Evolutionary conservation across 805 yeast species (phyloP).

Genomic region (Wickerhamiella allomyrinae): DNA sequence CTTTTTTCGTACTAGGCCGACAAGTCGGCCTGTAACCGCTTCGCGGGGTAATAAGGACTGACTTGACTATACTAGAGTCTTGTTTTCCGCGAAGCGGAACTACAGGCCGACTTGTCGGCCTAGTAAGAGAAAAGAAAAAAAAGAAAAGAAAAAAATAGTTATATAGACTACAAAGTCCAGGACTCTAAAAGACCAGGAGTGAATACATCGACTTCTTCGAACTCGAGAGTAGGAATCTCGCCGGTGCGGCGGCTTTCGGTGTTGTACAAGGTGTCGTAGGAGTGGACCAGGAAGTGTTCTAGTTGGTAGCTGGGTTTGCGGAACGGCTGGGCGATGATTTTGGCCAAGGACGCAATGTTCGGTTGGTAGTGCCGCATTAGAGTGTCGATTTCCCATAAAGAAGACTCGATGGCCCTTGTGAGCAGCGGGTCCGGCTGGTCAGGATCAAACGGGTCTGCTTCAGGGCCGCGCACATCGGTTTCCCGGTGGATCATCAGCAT

Average conservation of each 20-base stretch:
- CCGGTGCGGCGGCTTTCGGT: slow-evolving; percentile 32
- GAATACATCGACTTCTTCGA: slow-evolving; percentile 18
- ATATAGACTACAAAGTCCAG: no score
- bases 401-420: slow-evolving; percentile 69
- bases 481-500: slow-evolving; percentile 66
- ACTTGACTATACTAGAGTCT: no score
- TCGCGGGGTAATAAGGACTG: no score
- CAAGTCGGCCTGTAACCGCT: no score
- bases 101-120: no score
- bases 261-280: slow-evolving; percentile 50
- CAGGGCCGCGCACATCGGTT: slow-evolving; percentile 14
- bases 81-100: no score
- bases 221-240: slow-evolving; percentile 54
- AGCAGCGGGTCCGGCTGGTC: slow-evolving; percentile 58
- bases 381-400: slow-evolving; percentile 84
- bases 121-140: no score
- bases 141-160: no score
- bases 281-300: slow-evolving; percentile 93
- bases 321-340: slow-evolving; percentile 74
- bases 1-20: no score
- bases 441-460: slow-evolving; percentile 50
- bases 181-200: no score
- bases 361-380: slow-evolving; percentile 83
- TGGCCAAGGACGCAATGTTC: slow-evolving; percentile 82
- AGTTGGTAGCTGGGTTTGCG: slow-evolving; percentile 72